Base-by-base conservation (phyloP, 2,329 filamentous ascomycete genomes). In the Ophiostoma montium region DNA sequence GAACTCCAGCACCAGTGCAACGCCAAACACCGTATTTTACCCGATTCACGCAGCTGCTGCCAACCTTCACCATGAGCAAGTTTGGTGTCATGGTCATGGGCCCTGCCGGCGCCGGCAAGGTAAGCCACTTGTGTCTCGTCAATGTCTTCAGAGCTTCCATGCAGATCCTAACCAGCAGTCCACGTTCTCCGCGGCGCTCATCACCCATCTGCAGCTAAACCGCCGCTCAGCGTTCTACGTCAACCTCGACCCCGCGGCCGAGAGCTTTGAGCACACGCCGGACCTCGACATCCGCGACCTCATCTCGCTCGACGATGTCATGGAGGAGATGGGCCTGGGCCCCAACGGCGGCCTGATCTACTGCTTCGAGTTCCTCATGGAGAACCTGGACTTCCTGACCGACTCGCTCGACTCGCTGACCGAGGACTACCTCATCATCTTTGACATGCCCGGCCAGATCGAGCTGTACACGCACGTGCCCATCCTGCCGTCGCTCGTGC, bases 371-470 rank as follows among this genome's bases (percentile, higher is more conserved):
- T 95, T 94, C 63, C 77, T 95, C 42, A 80, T 95, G 63, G 86
- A 95, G 64, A 95, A 95, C 62, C 80, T 95, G 54, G 88, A 95
- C 67, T 95, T 92, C 67, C 70, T 95, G 46, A 86, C 84, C 43
- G 84, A 94, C 54, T 80, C 84, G 16, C 78, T 95, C 50, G 87
- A 94, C 58, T 76, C 80, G 38, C 72, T 94, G 50, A 90, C 86
- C 10, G 92, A 98, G 59, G 92, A 96, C 60, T 95, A 95, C 65
- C 76, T 98, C 54, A 94, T 96, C 65, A 85, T 98, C 55, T 88
- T 98, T 68, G 92, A 98, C 67, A 95, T 96, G 85, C 92, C 92
- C 0, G 92, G 92, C 50, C 92, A 98, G 70, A 96, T 98, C 65
- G 92, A 98, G 68, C 78, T 98, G 13, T 98, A 96, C 69, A 96